phyloP scores from a whole-genome alignment of 2,329 filamentous ascomycete genomes.

The Lecanosticta acicola region DNA sequence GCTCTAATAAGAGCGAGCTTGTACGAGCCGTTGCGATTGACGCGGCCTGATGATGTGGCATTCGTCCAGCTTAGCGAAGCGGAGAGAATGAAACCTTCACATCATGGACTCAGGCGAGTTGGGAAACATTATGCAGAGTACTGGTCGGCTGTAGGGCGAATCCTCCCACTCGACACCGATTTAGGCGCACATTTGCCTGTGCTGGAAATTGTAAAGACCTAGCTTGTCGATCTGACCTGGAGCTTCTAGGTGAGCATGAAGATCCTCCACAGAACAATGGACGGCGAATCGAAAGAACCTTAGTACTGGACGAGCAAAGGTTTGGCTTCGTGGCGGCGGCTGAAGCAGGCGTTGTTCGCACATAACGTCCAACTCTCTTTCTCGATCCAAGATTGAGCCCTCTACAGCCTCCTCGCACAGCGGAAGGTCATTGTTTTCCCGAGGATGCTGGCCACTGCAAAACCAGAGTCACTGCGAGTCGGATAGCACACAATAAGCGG shows the following conservation, averaged over 20 bases:
- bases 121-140: constrained; percentile 1
- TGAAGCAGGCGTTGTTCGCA: constrained; percentile 12
- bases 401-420: too few species aligned
- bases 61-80: constrained; percentile 36
- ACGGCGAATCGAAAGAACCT: not conserved
- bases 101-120: not conserved
- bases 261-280: constrained; percentile 7
- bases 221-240: constrained; percentile 4
- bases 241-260: constrained; percentile 2
- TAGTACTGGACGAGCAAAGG: not conserved
- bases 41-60: constrained; percentile 31
- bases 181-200: constrained; percentile 8
- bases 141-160: constrained; percentile 7
- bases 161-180: constrained; percentile 5
- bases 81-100: constrained; percentile 28
- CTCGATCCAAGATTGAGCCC: not conserved
- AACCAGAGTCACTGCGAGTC: too few species aligned
- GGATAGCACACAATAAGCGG: too few species aligned
- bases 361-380: not conserved
- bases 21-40: constrained; percentile 23
- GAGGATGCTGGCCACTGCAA: too few species aligned
- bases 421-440: too few species aligned
- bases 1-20: constrained; percentile 13
- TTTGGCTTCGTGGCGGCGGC: not conserved
- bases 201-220: constrained; percentile 1